Evolutionary conservation across 345 rosid species (phyloP), one percentile per base, ranked within the genome.

Genomic region (Linum tenue): DNA sequence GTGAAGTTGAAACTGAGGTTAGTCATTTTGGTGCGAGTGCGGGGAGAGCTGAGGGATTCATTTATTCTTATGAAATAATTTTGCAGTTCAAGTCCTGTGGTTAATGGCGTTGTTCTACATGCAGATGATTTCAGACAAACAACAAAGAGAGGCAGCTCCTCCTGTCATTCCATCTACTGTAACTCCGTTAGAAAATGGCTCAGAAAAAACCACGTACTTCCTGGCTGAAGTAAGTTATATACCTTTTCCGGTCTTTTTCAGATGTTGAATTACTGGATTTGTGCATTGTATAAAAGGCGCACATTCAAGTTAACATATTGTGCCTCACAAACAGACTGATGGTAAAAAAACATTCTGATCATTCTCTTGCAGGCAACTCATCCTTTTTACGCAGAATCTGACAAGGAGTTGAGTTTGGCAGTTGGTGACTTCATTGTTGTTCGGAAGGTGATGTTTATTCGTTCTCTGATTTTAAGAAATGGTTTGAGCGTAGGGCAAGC

Each of bases 1-100:
- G 90, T 58, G 97, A 94, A 75, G 86, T 94, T 76, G 99, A 94
- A 83, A 90, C 96, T 0, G 99, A 94, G 99, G 99, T 94, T 72
- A 70, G 97, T 75, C 53, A 9, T 9, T 44, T 44, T 7, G 7
- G 31, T 22, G 31, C 31, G 31, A 22, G 31, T 22, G 31, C 31
- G 31, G 3, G 12, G 5, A 41, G 11, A 44, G 12, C 51, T 63
- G n/a, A 37, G 44, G 65, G 55, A n/a, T 64, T 39, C 16, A 31
- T 60, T 55, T 31, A 40, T 66, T 72, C 51, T 35, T 4, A 15
- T 5, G 42, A 14, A 38, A 66, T 69, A 17, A 6, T 4, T 68
- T 64, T n/a, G 22, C 65, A 16, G 37, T 51, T 3, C 61, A 42
- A 40, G 14, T 48, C 14, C 53, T 48, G 11, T 48, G 53, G 53